phyloP scores from a whole-genome alignment of 2,329 filamentous ascomycete species.

The Eutypa lata region DNA sequence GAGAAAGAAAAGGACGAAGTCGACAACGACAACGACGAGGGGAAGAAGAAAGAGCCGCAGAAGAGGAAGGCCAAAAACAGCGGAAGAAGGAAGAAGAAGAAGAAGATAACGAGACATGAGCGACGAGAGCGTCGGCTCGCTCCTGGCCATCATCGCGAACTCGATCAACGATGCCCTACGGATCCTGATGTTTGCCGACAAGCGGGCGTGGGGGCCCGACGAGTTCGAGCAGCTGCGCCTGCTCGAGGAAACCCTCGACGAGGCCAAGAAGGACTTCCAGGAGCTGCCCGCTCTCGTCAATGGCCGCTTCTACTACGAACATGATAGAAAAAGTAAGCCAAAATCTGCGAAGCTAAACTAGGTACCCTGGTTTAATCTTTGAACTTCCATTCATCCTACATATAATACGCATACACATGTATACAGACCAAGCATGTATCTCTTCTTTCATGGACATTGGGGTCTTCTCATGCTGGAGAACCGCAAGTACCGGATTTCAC shows the following conservation, averaged over 20 bases:
- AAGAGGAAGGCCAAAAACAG: background rate
- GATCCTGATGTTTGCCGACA: constrained; percentile 55
- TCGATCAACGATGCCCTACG: constrained; percentile 51
- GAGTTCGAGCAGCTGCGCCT: constrained; percentile 58
- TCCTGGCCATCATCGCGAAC: constrained; percentile 56
- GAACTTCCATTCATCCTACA: background rate
- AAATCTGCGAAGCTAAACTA: background rate
- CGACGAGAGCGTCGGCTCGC: constrained; percentile 53
- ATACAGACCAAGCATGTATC: too few species aligned
- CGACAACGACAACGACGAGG: too few species aligned
- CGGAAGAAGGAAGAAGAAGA: too few species aligned
- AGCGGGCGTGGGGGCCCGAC: constrained; percentile 55
- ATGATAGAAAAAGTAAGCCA: constrained; percentile 53
- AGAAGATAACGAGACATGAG: constrained; percentile 33
- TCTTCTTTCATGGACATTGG: too few species aligned
- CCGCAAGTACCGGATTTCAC: too few species aligned
- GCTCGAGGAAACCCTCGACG: constrained; percentile 53
- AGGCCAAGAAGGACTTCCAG: constrained; percentile 60
- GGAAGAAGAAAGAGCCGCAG: constrained; percentile 2
- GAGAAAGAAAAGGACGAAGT: background rate
- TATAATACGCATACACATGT: too few species aligned
- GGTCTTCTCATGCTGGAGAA: too few species aligned
- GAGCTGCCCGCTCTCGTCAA: constrained; percentile 53
- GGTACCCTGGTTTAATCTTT: too few species aligned
- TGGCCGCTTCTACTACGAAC: constrained; percentile 56